phyloP scores from a whole-genome alignment of 805 yeast species.

The Spencermartinsiella europaea region DNA sequence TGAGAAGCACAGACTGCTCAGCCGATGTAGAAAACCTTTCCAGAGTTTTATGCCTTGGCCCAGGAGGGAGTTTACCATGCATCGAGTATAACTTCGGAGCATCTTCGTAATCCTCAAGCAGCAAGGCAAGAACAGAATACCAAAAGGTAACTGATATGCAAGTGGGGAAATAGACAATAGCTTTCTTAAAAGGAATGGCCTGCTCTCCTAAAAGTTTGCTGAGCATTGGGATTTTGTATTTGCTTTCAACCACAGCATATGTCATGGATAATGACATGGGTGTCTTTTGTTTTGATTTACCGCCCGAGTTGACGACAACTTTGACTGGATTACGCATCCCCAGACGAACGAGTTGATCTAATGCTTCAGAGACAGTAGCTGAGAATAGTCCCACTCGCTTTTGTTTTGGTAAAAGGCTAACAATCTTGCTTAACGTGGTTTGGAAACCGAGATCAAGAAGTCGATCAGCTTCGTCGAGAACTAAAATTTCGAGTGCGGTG shows the following conservation, averaged over 20 bases:
- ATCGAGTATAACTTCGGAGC: conserved; percentile 57
- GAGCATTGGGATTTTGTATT: conserved; percentile 54
- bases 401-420: conserved; percentile 76
- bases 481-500: conserved; percentile 60
- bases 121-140: conserved; percentile 47
- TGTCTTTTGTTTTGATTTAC: conserved; percentile 31
- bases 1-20: conserved; percentile 60
- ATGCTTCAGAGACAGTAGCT: conserved; percentile 85
- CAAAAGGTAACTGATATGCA: conserved; percentile 79
- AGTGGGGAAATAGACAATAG: conserved; percentile 90
- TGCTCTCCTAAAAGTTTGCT: conserved; percentile 48
- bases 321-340: conserved; percentile 94
- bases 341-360: conserved; percentile 69
- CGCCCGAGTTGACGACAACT: conserved; percentile 56
- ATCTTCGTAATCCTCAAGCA: conserved; percentile 26
- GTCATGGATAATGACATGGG: conserved; percentile 64
- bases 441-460: conserved; percentile 72
- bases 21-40: conserved; percentile 46
- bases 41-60: conserved; percentile 70
- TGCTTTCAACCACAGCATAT: conserved; percentile 56
- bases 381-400: conserved; percentile 91
- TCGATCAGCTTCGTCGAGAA: conserved; percentile 92
- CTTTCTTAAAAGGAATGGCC: conserved; percentile 53
- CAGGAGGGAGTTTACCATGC: conserved; percentile 87
- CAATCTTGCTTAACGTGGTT: conserved; percentile 59